Percentiles rank a stretch among this genome's conserved stretches.
phyloP scores from a whole-genome alignment of 192 early-diverging fungal species.

The Dispira simplex region DNA sequence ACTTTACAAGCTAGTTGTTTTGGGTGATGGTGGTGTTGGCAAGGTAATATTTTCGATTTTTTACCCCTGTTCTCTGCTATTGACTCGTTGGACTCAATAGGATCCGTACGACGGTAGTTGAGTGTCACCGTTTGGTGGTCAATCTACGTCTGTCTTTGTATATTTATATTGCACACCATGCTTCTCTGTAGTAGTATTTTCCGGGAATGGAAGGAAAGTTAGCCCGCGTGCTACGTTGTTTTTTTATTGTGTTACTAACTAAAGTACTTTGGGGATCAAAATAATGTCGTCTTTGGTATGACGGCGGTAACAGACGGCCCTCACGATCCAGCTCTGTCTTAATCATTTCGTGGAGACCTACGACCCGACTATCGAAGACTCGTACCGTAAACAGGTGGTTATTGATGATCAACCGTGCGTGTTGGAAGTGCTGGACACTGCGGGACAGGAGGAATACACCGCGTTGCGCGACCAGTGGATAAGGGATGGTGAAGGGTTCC shows the following conservation, averaged over 20 bases:
- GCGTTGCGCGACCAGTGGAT: slow-evolving; percentile 71
- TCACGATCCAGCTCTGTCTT: slow-evolving; percentile 43
- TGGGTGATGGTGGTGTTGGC: slow-evolving; percentile 87
- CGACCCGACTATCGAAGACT: slow-evolving; percentile 98
- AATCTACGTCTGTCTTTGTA: no score
- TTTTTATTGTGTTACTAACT: no score
- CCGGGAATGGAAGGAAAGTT: no score
- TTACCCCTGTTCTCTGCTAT: slow-evolving; percentile 3
- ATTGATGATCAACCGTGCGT: slow-evolving; percentile 95
- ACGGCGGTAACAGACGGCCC: slow-evolving; percentile 30
- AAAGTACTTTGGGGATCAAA: no score
- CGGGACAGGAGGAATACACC: slow-evolving; percentile 76
- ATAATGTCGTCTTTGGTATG: no score
- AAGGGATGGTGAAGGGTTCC: slow-evolving; percentile 75
- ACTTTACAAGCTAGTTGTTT: slow-evolving; percentile 90
- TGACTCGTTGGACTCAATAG: not conserved
- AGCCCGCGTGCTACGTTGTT: no score
- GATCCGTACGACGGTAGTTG: no score
- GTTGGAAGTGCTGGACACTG: slow-evolving; percentile 93
- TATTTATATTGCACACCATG: no score
- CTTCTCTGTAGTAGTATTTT: no score
- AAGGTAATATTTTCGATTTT: slow-evolving; percentile 41
- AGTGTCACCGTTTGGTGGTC: no score
- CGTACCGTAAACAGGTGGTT: slow-evolving; percentile 93
- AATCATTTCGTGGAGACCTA: slow-evolving; percentile 73